Evolutionary conservation across 306 rosid species (phyloP).

Genomic region (Prunus campanulata): DNA sequence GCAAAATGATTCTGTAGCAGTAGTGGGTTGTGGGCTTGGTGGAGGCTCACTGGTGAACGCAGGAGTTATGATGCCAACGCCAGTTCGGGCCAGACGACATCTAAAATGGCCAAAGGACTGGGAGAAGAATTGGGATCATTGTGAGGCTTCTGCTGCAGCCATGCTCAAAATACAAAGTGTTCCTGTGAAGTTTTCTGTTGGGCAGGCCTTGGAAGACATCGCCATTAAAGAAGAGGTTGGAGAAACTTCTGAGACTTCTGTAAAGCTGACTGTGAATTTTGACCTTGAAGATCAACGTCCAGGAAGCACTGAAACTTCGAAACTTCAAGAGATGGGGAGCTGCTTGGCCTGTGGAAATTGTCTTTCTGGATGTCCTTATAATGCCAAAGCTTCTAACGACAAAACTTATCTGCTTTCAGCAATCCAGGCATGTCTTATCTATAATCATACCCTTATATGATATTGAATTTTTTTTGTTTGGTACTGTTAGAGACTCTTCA

Average conservation of each 20-base stretch:
- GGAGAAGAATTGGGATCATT: conserved; percentile 32
- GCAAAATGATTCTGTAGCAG: conserved; percentile 30
- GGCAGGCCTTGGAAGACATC: conserved; percentile 23
- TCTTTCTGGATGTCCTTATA: conserved; percentile 39
- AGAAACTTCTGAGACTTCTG: conserved; percentile 19
- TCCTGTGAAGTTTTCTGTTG: conserved; percentile 25
- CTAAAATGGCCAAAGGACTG: conserved; percentile 38
- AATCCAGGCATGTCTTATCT: conserved; percentile 19
- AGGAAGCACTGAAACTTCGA: neutral
- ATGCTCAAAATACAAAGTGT: conserved; percentile 29
- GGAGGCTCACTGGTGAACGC: conserved; percentile 39
- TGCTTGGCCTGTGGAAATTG: conserved; percentile 36
- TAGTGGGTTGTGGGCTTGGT: conserved; percentile 37
- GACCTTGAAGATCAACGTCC: conserved; percentile 24
- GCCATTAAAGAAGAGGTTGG: conserved; percentile 12
- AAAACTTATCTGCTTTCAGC: conserved; percentile 27
- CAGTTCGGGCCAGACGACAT: conserved; percentile 24
- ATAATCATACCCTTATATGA: too few relatives aligned
- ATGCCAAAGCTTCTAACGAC: conserved; percentile 33
- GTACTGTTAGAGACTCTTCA: too few relatives aligned
- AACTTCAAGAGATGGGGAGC: neutral
- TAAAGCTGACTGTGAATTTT: conserved; percentile 31
- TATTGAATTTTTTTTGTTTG: too few relatives aligned
- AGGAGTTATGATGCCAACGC: conserved; percentile 34
- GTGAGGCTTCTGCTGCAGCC: conserved; percentile 35